These are phyloP conservation scores for Puccinia horiana DNA, from an alignment of 1,284 basidiomycete species.

Conservation along the genomic window DNA sequence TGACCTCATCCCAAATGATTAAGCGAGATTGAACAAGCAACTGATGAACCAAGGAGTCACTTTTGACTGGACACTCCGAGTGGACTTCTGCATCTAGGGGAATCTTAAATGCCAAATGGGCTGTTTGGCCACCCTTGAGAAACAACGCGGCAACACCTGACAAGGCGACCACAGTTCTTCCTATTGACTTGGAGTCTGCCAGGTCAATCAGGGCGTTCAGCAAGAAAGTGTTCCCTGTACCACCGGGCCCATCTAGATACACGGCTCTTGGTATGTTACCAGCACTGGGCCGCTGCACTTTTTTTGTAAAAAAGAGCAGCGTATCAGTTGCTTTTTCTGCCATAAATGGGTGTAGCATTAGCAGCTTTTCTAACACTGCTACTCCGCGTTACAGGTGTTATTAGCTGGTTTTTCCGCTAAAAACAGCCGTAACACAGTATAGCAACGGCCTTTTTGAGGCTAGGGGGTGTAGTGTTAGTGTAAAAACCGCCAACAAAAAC, in stretches of 20 bases:
- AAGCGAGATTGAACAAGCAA: neutral
- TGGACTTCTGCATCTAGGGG: conserved; percentile 52
- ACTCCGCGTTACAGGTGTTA: too few relatives aligned
- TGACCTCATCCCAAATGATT: neutral
- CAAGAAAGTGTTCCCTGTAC: conserved; percentile 63
- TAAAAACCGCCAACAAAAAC: too few relatives aligned
- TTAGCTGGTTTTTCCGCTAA: too few relatives aligned
- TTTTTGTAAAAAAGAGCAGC: neutral
- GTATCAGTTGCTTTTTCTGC: too few relatives aligned
- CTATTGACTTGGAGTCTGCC: conserved; percentile 55
- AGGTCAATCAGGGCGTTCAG: conserved; percentile 60
- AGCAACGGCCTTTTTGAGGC: too few relatives aligned
- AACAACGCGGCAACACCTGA: conserved; percentile 63
- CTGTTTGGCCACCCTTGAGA: conserved; percentile 61
- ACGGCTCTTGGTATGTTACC: neutral
- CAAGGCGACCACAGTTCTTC: too few relatives aligned
- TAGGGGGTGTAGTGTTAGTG: too few relatives aligned
- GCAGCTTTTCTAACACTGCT: too few relatives aligned
- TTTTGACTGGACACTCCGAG: neutral
- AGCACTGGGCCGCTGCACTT: too few relatives aligned
- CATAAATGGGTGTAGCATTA: too few relatives aligned
- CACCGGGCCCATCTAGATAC: neutral
- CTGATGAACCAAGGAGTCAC: too few relatives aligned
- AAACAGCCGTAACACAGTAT: too few relatives aligned
- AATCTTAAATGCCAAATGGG: conserved; percentile 62